These are phyloP conservation scores for Wickerhamomyces sydowiorum DNA, from an alignment of 805 yeast species.

Conservation along the genomic window DNA sequence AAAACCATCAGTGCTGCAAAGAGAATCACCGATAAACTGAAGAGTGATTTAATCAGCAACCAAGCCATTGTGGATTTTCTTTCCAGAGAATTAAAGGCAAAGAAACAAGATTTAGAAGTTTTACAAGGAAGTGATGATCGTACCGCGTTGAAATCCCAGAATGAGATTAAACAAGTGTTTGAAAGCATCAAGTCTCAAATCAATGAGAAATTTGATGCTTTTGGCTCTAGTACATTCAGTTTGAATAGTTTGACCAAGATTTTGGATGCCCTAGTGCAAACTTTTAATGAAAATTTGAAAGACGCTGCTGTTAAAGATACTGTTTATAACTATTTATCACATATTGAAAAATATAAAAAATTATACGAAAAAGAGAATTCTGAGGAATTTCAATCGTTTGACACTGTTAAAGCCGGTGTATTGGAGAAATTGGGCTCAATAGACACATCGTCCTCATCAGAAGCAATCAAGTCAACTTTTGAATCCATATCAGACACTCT, in stretches of 20 bases:
- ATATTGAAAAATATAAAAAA: slow-evolving; percentile 5
- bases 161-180: slow-evolving; percentile 13
- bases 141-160: slow-evolving; percentile 11
- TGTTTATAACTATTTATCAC: slow-evolving; percentile 36
- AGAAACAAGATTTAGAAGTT: slow-evolving; percentile 4
- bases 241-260: slow-evolving; percentile 27
- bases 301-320: slow-evolving; percentile 82
- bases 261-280: slow-evolving; percentile 40
- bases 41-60: slow-evolving; percentile 18
- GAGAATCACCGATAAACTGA: slow-evolving; percentile 21
- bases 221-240: slow-evolving; percentile 19
- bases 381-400: not conserved
- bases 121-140: slow-evolving; percentile 7
- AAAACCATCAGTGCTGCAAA: slow-evolving; percentile 17
- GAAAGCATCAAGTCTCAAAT: slow-evolving; percentile 10
- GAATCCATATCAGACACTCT: slow-evolving; percentile 6
- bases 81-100: slow-evolving; percentile 6
- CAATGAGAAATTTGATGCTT: slow-evolving; percentile 12
- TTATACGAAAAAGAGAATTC: slow-evolving; percentile 1
- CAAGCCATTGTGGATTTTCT: slow-evolving; percentile 2
- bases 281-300: slow-evolving; percentile 80
- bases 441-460: slow-evolving; percentile 5
- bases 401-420: not conserved
- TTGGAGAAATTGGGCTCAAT: not conserved
- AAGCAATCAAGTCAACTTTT: not conserved